Conservation (phyloP, 2,329 filamentous ascomycete species). For the Paecilomyces formosus region DNA sequence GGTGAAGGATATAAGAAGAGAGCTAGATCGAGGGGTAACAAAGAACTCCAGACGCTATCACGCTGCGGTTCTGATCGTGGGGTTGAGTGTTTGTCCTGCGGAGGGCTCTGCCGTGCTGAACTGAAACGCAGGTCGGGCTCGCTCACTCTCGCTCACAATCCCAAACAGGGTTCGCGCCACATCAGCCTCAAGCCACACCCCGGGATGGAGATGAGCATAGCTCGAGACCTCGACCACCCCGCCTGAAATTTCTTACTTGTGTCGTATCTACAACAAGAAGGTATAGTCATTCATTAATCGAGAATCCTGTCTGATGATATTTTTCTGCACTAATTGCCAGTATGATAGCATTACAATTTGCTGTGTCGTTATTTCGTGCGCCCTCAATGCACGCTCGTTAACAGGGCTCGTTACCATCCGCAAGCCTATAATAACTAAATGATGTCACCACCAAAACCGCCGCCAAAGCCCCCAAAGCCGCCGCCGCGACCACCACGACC, state of each 20-base stretch:
- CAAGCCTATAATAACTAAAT: conserved; percentile 19
- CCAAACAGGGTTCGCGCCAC: background rate
- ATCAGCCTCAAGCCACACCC: conserved; percentile 2
- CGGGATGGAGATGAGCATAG: background rate
- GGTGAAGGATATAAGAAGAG: conserved; percentile 3
- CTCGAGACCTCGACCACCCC: background rate
- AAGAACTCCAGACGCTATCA: conserved; percentile 13
- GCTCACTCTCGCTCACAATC: background rate
- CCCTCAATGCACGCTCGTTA: background rate
- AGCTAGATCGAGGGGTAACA: conserved; percentile 5
- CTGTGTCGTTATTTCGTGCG: background rate
- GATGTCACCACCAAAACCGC: conserved; percentile 45
- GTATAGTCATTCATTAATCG: background rate
- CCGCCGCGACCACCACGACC: conserved; percentile 35
- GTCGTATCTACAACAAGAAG: no score
- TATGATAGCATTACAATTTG: background rate
- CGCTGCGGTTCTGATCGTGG: background rate
- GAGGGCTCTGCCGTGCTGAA: background rate
- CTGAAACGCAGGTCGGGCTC: background rate
- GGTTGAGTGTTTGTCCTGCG: conserved; percentile 13
- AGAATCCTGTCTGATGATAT: background rate
- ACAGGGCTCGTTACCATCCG: background rate
- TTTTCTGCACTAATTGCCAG: background rate
- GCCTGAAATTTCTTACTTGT: background rate
- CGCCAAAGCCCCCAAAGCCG: conserved; percentile 45